These are phyloP conservation scores for Backusella sp. DNA, from an alignment of 192 early-diverging fungal species.

Conservation along the genomic window DNA sequence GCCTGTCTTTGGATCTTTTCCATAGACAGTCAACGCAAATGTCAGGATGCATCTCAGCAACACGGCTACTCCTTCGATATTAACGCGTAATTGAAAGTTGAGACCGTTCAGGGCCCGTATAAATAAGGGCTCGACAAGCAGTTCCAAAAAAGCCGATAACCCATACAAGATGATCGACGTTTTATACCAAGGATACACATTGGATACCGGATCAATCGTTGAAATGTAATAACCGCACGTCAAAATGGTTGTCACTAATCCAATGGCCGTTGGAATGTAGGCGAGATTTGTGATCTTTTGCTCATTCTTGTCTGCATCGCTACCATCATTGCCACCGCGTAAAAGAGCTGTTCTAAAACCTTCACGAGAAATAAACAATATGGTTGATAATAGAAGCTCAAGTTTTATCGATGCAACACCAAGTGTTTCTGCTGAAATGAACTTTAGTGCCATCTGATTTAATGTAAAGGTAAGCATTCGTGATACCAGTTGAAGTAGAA, in stretches of 20 bases:
- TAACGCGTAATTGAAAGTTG: conserved; percentile 75
- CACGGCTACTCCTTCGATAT: conserved; percentile 82
- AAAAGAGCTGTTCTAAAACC: conserved; percentile 73
- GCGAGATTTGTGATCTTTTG: conserved; percentile 71
- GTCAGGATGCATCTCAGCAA: conserved; percentile 69
- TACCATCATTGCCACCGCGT: conserved; percentile 34
- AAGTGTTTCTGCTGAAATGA: conserved; percentile 68
- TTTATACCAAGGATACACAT: conserved; percentile 47
- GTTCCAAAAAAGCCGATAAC: conserved; percentile 75
- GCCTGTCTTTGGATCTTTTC: conserved; percentile 29
- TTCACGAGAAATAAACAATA: conserved; percentile 90
- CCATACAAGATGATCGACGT: conserved; percentile 65
- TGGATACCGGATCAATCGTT: conserved; percentile 17
- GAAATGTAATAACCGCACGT: conserved; percentile 54
- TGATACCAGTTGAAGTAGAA: conserved; percentile 74
- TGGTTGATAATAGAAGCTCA: conserved; percentile 85
- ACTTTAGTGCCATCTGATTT: conserved; percentile 75
- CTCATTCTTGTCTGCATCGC: not conserved
- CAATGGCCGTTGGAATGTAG: conserved; percentile 65
- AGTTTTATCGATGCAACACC: conserved; percentile 82
- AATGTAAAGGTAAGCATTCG: conserved; percentile 78
- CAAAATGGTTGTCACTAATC: conserved; percentile 55
- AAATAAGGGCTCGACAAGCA: conserved; percentile 85
- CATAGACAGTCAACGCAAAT: conserved; percentile 57
- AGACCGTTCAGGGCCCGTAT: conserved; percentile 68